Base-by-base conservation (phyloP, 73 alveolate species). In the Stentor coeruleus region DNA sequence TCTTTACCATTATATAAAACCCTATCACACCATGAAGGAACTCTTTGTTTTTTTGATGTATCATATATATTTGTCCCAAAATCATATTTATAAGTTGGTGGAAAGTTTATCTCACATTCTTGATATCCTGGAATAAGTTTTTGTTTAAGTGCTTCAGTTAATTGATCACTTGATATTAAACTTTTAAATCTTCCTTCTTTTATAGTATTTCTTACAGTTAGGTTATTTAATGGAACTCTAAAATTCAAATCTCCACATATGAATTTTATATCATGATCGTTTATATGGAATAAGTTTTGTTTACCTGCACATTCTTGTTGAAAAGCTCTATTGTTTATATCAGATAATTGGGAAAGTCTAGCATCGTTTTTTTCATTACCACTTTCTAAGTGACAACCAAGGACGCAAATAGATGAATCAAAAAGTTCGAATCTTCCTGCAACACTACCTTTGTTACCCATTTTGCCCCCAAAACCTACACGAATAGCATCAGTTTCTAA, bases 11-110 rank as follows among this genome's bases (percentile, higher is more conserved):
- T 87, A 49, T 83, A 90, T 36, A 95, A 77, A 76, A 95, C 89
- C 58, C 99, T 77, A 76, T 95, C 99, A 2, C 96, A 89, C 96
- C 97, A 95, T 15, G 97, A 97, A 0, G 99, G 99, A 0, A 79
- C 80, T 75, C 99, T 74, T 58, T 84, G 82, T 33, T 60, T 81
- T 33, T 57, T 84, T 33, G 88, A 85, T 82, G 31, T 11, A 28
- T 14, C 80, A 35, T 93, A 95, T 4, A 80, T 77, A 74, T 85
- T 90, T 3, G 90, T 85, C 3, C 85, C 85, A 36, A 86, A 88
- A 3, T 58, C 57, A 59, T 88, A 81, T 84, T 93, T 93, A 84
- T 91, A 95, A 33, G 99, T 95, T 6, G 99, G 99, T 39, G 89
- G 89, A 91, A 95, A 95, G 74, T 77, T 74, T 4, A 95, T 93